Evolutionary conservation across 2,329 filamentous ascomycete species (phyloP).

Genomic region (Neurospora sp.): DNA sequence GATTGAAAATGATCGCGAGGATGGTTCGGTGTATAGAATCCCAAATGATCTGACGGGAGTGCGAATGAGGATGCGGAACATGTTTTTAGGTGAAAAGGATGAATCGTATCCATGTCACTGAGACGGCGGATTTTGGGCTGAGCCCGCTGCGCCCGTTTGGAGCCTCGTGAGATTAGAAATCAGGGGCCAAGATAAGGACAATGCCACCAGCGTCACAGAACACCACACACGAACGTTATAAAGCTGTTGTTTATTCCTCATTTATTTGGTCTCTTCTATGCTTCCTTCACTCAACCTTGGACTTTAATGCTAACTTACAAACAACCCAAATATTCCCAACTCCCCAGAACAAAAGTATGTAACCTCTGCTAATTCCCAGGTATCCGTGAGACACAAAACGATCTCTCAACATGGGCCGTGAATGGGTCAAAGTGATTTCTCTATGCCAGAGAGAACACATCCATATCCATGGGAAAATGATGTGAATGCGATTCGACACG

Average conservation of each 20-base stretch:
- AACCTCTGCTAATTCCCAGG: conserved; percentile 51
- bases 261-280: not conserved
- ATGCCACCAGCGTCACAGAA: not conserved
- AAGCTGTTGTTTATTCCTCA: not conserved
- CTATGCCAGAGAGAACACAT: conserved; percentile 50
- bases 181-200: not conserved
- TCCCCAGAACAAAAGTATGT: conserved; percentile 26
- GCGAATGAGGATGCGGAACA: not conserved
- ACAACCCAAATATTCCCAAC: not conserved
- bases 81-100: not conserved
- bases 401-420: conserved; percentile 48
- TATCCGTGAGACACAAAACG: conserved; percentile 44
- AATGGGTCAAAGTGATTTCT: conserved; percentile 36
- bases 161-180: not conserved
- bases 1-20: not conserved
- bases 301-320: not conserved
- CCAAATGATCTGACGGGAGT: not conserved
- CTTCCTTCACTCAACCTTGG: not conserved
- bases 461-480: conserved; percentile 35
- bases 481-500: conserved; percentile 38
- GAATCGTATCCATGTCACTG: not conserved
- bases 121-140: not conserved
- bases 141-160: not conserved
- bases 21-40: not conserved
- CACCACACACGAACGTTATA: not conserved